phyloP scores from a whole-genome alignment of 2,329 filamentous ascomycete species.

The Clarireedia homoeocarpa region DNA sequence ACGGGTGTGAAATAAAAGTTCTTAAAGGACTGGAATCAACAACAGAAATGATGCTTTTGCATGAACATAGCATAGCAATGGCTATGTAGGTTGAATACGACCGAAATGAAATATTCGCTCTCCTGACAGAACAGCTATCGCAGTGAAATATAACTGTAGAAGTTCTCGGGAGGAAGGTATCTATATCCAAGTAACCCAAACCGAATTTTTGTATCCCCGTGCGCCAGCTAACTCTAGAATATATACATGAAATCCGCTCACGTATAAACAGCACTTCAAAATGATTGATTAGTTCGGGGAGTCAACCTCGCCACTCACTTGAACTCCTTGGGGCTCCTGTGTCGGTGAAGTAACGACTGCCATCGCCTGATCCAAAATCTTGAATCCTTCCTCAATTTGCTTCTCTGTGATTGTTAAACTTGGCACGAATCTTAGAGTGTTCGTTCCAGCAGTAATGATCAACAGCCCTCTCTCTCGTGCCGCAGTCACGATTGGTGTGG shows the following conservation, averaged over 20 bases:
- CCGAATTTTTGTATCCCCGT: background rate
- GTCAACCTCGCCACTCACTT: constrained; percentile 22
- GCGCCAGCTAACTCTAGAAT: background rate
- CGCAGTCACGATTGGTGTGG: constrained; percentile 67
- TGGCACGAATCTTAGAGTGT: constrained; percentile 88
- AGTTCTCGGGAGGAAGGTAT: too few species aligned
- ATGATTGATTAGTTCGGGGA: constrained; percentile 19
- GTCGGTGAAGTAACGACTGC: constrained; percentile 12
- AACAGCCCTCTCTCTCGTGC: constrained; percentile 81
- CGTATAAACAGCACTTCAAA: background rate
- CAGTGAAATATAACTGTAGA: too few species aligned
- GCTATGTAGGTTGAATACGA: too few species aligned
- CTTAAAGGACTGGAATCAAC: too few species aligned
- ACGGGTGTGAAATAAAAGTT: too few species aligned
- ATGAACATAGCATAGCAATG: too few species aligned
- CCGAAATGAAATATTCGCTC: too few species aligned
- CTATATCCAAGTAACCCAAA: background rate
- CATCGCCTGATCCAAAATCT: constrained; percentile 65
- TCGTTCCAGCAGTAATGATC: constrained; percentile 86
- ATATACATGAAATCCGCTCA: background rate
- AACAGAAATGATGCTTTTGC: too few species aligned
- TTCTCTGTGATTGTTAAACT: constrained; percentile 71
- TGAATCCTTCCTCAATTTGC: constrained; percentile 72
- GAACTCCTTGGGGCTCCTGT: constrained; percentile 14
- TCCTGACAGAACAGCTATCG: too few species aligned